Evolutionary conservation across 805 yeast species (phyloP).

Genomic region (Myxozyma kluyveri): DNA sequence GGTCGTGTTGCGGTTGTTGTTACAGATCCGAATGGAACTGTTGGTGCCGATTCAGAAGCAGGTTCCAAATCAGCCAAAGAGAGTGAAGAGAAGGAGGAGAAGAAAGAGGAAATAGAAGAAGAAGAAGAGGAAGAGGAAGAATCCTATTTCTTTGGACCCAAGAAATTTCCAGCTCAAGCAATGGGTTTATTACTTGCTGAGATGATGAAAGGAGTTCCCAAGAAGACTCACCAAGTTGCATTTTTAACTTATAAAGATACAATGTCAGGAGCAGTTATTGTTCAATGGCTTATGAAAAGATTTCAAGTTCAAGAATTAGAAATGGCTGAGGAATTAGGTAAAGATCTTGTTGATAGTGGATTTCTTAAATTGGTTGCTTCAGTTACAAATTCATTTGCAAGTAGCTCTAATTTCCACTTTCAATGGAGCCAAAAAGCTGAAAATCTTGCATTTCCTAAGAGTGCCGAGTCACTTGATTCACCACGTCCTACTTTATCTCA

Average conservation of each 20-base stretch:
- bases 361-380: conserved; percentile 17
- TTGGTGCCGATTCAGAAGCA: not conserved
- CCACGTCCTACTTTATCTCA: conserved; percentile 10
- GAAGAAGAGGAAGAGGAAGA: conserved; percentile 25
- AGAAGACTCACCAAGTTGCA: conserved; percentile 57
- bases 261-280: conserved; percentile 59
- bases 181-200: conserved; percentile 45
- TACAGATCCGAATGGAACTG: not conserved
- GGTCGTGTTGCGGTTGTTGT: no score
- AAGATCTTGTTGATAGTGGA: conserved; percentile 52
- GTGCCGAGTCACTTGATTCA: conserved; percentile 36
- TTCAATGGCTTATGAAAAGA: conserved; percentile 54
- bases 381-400: conserved; percentile 51
- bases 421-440: conserved; percentile 78
- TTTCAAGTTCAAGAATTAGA: conserved; percentile 33
- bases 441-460: conserved; percentile 45
- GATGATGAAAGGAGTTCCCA: conserved; percentile 52
- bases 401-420: conserved; percentile 67
- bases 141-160: conserved; percentile 33
- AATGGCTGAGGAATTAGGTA: conserved; percentile 71
- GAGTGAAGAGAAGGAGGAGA: conserved; percentile 3
- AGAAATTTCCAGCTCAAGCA: conserved; percentile 40
- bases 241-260: conserved; percentile 58
- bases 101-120: not conserved
- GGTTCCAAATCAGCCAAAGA: no score